Evolutionary conservation across 2,329 filamentous ascomycete genomes (phyloP).

Genomic region (Calonectria naviculata): DNA sequence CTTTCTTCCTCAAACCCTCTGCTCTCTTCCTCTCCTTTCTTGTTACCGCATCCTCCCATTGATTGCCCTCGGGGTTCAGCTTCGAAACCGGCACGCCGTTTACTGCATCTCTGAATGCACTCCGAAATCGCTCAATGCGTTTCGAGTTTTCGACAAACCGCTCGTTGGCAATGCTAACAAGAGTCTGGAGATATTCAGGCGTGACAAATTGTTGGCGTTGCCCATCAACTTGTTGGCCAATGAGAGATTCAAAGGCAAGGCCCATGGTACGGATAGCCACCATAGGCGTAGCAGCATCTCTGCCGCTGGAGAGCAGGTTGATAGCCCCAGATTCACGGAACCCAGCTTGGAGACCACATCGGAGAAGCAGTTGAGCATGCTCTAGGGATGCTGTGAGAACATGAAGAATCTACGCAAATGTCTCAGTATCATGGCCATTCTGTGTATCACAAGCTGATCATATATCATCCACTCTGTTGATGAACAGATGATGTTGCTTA

Average conservation of each 20-base stretch:
- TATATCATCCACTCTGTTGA: neutral
- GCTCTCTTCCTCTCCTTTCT: slow-evolving; percentile 66
- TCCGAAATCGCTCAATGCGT: slow-evolving; percentile 73
- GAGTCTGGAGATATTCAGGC: slow-evolving; percentile 72
- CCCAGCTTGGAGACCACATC: slow-evolving; percentile 81
- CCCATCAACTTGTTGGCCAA: slow-evolving; percentile 67
- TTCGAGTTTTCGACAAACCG: slow-evolving; percentile 77
- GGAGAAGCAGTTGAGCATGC: slow-evolving; percentile 80
- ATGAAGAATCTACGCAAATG: slow-evolving; percentile 79
- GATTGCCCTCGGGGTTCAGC: slow-evolving; percentile 48
- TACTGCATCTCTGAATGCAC: slow-evolving; percentile 56
- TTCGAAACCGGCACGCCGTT: slow-evolving; percentile 34
- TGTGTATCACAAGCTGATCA: neutral
- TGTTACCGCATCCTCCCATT: slow-evolving; percentile 66
- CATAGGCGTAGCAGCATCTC: slow-evolving; percentile 68
- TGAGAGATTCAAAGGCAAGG: slow-evolving; percentile 82
- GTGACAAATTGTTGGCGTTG: slow-evolving; percentile 64
- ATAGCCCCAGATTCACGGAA: slow-evolving; percentile 92
- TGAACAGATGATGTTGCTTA: slow-evolving; percentile 57
- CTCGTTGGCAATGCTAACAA: slow-evolving; percentile 79
- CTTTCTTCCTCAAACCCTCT: slow-evolving; percentile 67
- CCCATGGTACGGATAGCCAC: slow-evolving; percentile 89
- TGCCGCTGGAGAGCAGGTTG: slow-evolving; percentile 60
- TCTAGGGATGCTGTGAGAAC: slow-evolving; percentile 80
- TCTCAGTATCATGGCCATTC: slow-evolving; percentile 32